A percentile compares a stretch with the other conserved stretches of the same genome.
phyloP scores from a whole-genome alignment of 495 filamentous ascomycete species.

The Daldinia childiae region DNA sequence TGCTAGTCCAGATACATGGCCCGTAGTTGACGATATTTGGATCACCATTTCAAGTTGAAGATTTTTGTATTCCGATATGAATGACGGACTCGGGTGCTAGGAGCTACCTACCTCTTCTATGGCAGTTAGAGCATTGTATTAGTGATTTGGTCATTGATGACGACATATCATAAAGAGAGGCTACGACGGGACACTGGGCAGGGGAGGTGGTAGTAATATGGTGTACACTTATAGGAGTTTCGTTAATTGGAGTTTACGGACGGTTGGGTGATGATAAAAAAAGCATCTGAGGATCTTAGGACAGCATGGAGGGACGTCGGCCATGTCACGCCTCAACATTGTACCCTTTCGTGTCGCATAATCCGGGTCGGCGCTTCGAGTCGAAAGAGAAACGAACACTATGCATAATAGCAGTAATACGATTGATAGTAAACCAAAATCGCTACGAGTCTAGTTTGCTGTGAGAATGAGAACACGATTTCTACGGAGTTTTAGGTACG shows the following conservation, averaged over 20 bases:
- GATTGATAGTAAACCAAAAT: conserved; percentile 11
- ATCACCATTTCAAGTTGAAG: conserved; percentile 23
- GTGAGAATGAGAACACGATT: not conserved
- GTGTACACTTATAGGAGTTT: conserved; percentile 34
- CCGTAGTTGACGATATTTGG: conserved; percentile 24
- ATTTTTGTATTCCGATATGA: conserved; percentile 27
- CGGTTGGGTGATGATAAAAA: conserved; percentile 32
- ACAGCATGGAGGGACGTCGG: conserved; percentile 29
- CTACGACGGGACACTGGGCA: conserved; percentile 32
- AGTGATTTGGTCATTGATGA: conserved; percentile 41
- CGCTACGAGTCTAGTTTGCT: not conserved
- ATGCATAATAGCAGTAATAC: conserved; percentile 36
- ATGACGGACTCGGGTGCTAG: conserved; percentile 10
- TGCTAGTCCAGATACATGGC: conserved; percentile 3
- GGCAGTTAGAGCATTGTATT: conserved; percentile 45
- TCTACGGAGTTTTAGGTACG: not conserved
- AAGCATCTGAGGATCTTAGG: conserved; percentile 35
- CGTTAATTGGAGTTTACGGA: conserved; percentile 12
- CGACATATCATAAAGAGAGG: conserved; percentile 32
- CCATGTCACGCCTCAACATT: conserved; percentile 31
- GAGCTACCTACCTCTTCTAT: conserved; percentile 4
- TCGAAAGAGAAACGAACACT: conserved; percentile 16
- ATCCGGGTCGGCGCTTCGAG: conserved; percentile 30
- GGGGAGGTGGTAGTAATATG: conserved; percentile 21
- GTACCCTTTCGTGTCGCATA: conserved; percentile 34